Conservation (phyloP, 768 basidiomycete genomes). For the Tricholoma hemisulphureum region DNA sequence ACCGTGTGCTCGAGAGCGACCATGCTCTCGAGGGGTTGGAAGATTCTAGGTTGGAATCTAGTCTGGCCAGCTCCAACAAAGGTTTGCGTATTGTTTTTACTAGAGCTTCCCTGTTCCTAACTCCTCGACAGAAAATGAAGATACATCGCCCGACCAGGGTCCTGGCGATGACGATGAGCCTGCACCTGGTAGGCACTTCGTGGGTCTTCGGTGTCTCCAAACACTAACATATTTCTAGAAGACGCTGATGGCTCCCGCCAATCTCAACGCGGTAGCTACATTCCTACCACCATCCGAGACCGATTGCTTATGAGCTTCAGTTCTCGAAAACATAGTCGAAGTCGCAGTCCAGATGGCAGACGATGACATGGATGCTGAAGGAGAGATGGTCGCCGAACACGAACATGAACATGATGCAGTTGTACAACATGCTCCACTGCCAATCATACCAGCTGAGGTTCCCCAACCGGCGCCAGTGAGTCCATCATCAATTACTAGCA, state of each 20-base stretch:
- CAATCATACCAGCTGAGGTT: neutral
- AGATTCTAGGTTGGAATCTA: conserved; percentile 13
- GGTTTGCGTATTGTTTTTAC: conserved; percentile 3
- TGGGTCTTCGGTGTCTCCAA: neutral
- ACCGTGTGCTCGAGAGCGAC: conserved; percentile 12
- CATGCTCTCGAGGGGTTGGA: conserved; percentile 6
- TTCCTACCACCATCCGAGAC: conserved; percentile 15
- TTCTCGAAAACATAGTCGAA: conserved; percentile 13
- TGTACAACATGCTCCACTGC: neutral
- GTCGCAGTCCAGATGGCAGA: neutral
- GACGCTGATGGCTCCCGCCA: neutral
- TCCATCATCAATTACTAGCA: neutral
- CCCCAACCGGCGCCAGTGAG: conserved; percentile 5
- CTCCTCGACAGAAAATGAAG: neutral
- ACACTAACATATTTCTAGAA: neutral
- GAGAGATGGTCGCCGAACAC: conserved; percentile 2
- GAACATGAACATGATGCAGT: neutral
- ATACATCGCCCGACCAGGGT: neutral
- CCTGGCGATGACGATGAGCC: neutral
- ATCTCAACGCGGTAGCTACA: conserved; percentile 11
- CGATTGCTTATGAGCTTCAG: conserved; percentile 23
- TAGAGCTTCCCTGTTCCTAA: neutral
- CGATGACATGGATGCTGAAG: conserved; percentile 11
- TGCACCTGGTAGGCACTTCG: neutral
- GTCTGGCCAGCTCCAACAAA: conserved; percentile 20